Evolutionary conservation across 1,139 yeast species (phyloP).

Genomic region (Entelexis sorbosivorans): DNA sequence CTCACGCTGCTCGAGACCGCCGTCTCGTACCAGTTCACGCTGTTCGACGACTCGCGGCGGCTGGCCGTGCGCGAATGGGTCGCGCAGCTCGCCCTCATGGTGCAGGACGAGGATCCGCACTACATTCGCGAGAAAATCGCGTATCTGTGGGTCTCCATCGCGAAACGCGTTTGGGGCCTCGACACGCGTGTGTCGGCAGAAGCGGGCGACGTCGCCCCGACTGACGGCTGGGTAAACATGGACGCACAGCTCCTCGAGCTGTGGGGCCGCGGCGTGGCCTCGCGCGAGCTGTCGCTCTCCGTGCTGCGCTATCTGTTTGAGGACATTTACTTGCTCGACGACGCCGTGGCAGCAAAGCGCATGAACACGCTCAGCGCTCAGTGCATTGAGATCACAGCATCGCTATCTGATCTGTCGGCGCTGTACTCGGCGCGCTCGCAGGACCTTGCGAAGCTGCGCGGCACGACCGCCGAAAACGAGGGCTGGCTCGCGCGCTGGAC

Average conservation of each 20-base stretch:
- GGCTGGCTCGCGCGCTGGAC: conserved; percentile 89
- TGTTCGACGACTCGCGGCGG: conserved; percentile 52
- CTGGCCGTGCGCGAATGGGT: conserved; percentile 74
- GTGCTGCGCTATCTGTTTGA: conserved; percentile 82
- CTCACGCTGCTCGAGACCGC: conserved; percentile 67
- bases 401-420: conserved; percentile 50
- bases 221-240: conserved; percentile 84
- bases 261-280: conserved; percentile 48
- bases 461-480: conserved; percentile 37
- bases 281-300: conserved; percentile 65
- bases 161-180: conserved; percentile 85
- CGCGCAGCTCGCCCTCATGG: conserved; percentile 57
- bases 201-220: conserved; percentile 19
- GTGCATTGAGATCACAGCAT: conserved; percentile 72
- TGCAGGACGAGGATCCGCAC: conserved; percentile 64
- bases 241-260: conserved; percentile 61
- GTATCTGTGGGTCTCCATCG: conserved; percentile 79
- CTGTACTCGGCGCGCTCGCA: conserved; percentile 61
- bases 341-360: conserved; percentile 76
- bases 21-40: conserved; percentile 45
- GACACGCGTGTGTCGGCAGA: conserved; percentile 19
- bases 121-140: conserved; percentile 84
- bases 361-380: conserved; percentile 68
- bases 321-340: conserved; percentile 86
- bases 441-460: conserved; percentile 30